Base-by-base conservation (phyloP, 2,329 filamentous ascomycete genomes). In the Thelonectria rubi region DNA sequence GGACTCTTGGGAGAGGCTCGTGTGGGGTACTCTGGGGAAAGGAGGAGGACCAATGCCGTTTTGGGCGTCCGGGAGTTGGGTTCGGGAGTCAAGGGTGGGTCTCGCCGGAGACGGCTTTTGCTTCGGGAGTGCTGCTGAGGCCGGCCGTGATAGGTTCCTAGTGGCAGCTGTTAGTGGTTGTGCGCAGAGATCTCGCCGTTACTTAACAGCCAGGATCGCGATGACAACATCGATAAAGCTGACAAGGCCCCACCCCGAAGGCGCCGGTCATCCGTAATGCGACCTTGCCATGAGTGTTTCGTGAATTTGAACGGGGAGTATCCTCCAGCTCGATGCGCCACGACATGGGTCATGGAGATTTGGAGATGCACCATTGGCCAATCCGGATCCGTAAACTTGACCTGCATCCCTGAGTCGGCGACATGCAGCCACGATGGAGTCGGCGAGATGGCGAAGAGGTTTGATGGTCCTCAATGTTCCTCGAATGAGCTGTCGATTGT, bases 1-100 rank as follows among this genome's bases (percentile, higher is more conserved):
- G 26, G 26, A 30, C n/a, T 53, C 34, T 50, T n/a, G 37, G 12
- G 46, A 55, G 49, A 51, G 52, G 42, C 57, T 55, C 52, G 60
- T 69, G 68, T 71, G 69, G 69, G 68, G 69, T 66, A 56, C 53
- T 64, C 67, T 69, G 67, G 69, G 69, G 69, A 67, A 62, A 59
- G 55, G 62, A 69, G 64, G 67, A 69, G 64, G 59, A 50, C 55
- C 46, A 56, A 61, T 66, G 54, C 67, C 65, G 45, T 63, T 72
- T 72, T 67, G 67, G 70, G 71, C 64, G 14, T 39, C 60, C 70
- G 70, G 70, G 69, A 72, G 60, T 71, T 72, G 68, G 64, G 60
- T 62, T 71, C 72, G 72, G 70, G 66, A 74, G 60, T 65, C 53
- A 46, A 59, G 21, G 48, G 64, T 60, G 60, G 56, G 63, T 49